Evolutionary conservation across 768 basidiomycete species (phyloP).

Genomic region (Boletus tylopilopsis): DNA sequence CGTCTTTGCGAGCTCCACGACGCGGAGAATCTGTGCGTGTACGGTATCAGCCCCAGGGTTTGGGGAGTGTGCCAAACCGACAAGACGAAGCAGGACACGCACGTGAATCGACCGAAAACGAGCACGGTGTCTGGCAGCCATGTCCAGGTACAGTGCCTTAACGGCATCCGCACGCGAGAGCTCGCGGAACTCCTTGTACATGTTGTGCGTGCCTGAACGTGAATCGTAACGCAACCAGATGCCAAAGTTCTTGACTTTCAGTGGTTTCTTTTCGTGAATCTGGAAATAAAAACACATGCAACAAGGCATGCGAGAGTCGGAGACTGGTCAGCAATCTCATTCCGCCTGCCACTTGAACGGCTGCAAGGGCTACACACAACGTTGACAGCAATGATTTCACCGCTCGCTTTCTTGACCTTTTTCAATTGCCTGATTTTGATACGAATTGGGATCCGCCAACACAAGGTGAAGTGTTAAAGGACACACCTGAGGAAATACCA

Average conservation of each 20-base stretch:
- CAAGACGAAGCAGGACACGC: conserved; percentile 27
- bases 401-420: conserved; percentile 99
- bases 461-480: background rate
- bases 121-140: conserved; percentile 98
- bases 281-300: conserved; percentile 37
- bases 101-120: conserved; percentile 99
- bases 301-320: conserved; percentile 1
- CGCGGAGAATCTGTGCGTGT: conserved; percentile 79
- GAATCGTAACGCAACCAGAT: conserved; percentile 99
- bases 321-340: conserved; percentile 53
- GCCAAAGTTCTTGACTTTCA: conserved; percentile 99
- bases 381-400: conserved; percentile 98
- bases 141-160: conserved; percentile 97
- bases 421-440: conserved; percentile 72
- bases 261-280: conserved; percentile 97
- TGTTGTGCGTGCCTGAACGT: conserved; percentile 99
- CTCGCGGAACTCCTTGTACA: conserved; percentile 99
- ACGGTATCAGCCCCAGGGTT: background rate
- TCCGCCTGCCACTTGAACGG: conserved; percentile 89
- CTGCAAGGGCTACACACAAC: conserved; percentile 78
- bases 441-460: background rate
- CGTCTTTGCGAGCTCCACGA: conserved; percentile 91
- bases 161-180: conserved; percentile 93
- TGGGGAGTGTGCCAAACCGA: too few relatives aligned
- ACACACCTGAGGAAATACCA: conserved; percentile 96